Conservation (phyloP, 2,329 filamentous ascomycete genomes). For the Thielaviopsis euricoi region DNA sequence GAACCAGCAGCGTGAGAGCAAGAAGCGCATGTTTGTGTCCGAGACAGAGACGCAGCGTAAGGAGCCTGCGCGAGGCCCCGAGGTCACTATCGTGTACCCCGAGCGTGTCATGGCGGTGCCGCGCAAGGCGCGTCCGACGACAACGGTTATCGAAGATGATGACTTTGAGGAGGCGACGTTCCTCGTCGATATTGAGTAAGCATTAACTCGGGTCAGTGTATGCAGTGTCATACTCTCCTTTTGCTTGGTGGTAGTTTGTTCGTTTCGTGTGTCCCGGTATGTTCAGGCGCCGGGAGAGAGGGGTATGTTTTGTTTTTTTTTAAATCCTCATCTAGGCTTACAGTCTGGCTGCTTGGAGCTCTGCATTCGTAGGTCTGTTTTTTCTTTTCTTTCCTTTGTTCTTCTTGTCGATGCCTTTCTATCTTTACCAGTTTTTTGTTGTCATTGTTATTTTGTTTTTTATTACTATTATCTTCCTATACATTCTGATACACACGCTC, state of each 20-base stretch:
- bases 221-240: not conserved
- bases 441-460: no score
- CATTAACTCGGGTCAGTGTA: not conserved
- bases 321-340: not conserved
- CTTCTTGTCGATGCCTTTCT: no score
- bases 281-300: not conserved
- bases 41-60: slow-evolving; percentile 21
- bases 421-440: no score
- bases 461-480: no score
- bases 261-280: not conserved
- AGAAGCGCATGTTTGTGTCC: slow-evolving; percentile 31
- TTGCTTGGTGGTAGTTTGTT: not conserved
- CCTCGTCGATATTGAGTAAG: slow-evolving; percentile 20
- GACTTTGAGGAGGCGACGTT: slow-evolving; percentile 61
- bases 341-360: no score
- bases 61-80: slow-evolving; percentile 20
- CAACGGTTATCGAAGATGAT: slow-evolving; percentile 15
- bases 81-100: slow-evolving; percentile 22
- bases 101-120: slow-evolving; percentile 34
- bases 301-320: not conserved
- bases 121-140: slow-evolving; percentile 11
- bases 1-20: not conserved
- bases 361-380: not conserved
- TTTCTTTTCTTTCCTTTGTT: not conserved
- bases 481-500: no score